A percentile compares a stretch with the other conserved stretches of the same genome.
Evolutionary conservation across 2,329 filamentous ascomycete genomes (phyloP).

Genomic region (Chlorencoelia australis): DNA sequence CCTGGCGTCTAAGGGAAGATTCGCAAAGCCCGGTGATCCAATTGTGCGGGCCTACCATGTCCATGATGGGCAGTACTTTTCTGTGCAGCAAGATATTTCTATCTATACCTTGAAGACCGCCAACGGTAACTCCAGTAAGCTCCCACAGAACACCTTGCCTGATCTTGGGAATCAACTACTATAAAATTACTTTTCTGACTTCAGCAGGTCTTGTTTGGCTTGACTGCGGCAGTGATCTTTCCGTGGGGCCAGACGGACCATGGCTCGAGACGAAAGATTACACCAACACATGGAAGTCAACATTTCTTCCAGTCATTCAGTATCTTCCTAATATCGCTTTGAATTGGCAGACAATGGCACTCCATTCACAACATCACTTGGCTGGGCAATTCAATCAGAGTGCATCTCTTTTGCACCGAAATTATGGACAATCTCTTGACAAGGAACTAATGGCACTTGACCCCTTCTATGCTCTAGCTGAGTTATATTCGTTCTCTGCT

Average conservation of each 20-base stretch:
- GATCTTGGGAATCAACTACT: not conserved
- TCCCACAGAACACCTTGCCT: not conserved
- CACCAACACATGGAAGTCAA: too few relatives aligned
- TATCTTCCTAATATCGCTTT: not conserved
- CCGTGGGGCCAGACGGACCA: not conserved
- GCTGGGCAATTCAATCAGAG: not conserved
- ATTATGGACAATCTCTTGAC: slow-evolving; percentile 5
- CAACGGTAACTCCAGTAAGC: not conserved
- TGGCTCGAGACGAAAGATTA: not conserved
- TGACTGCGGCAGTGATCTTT: slow-evolving; percentile 1
- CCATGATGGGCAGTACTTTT: slow-evolving; percentile 5
- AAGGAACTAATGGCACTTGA: not conserved
- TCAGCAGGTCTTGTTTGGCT: not conserved
- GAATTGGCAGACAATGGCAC: not conserved
- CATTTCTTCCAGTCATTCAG: too few relatives aligned
- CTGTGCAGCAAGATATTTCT: slow-evolving; percentile 10
- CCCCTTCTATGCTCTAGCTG: slow-evolving; percentile 5
- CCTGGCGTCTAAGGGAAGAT: not conserved
- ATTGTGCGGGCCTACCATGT: slow-evolving; percentile 7
- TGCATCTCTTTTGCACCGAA: not conserved
- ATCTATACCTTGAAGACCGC: slow-evolving; percentile 3
- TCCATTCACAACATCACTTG: not conserved
- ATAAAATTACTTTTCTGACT: too few relatives aligned
- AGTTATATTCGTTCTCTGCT: slow-evolving; percentile 8
- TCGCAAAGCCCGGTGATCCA: slow-evolving; percentile 2